Evolutionary conservation across 2,329 filamentous ascomycete genomes (phyloP), one percentile per base, ranked within the genome.

Genomic region (Aspergillus bombycis): DNA sequence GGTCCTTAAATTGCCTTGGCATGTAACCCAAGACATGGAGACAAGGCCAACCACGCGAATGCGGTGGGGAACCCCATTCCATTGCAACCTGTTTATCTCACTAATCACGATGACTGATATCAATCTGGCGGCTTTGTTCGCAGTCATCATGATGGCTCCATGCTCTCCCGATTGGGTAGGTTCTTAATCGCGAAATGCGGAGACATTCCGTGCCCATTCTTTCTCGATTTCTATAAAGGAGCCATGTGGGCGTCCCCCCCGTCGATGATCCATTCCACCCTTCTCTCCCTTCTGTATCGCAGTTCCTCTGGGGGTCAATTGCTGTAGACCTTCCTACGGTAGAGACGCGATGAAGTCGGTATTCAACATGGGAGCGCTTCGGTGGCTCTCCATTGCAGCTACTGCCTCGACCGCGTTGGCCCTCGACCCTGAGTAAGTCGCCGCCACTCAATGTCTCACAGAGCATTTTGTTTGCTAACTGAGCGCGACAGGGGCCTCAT

Each of bases 401-500:
- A 68, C 68, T 36, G 66, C 70, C 32, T 67, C 70, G 28, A 62
- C 68, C 28, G 72, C 66, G 7, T 62, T 65, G 58, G 73, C 73
- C 12, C 36, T 75, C 55, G 72, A 70, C n/a, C 73, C 74, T 2
- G 71, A 75, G 74, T 75, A 46, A 57, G 73, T 69, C n/a, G 43
- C 43, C 26, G 14, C 19, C n/a, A 16, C 4, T 28, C 38, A n/a
- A 52, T 30, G 48, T 52, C 12, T 12, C 38, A 56, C 32, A 30
- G 30, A 11, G 2, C 38, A n/a, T 50, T 28, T 38, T 19, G 30
- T 21, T 41, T 32, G 14, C 60, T 43, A 52, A 43, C 16, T 14
- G 43, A 28, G 21, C 38, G 3, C 14, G 19, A 23, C 57, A 79
- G 78, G 62, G 67, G 74, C 53, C 67, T 80, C 38, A 75, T 80